A percentile compares a stretch with the other conserved stretches of the same genome.
These are phyloP conservation scores for Ceratorhiza oryzae-sativae DNA, from an alignment of 1,284 basidiomycete genomes.

Conservation along the genomic window DNA sequence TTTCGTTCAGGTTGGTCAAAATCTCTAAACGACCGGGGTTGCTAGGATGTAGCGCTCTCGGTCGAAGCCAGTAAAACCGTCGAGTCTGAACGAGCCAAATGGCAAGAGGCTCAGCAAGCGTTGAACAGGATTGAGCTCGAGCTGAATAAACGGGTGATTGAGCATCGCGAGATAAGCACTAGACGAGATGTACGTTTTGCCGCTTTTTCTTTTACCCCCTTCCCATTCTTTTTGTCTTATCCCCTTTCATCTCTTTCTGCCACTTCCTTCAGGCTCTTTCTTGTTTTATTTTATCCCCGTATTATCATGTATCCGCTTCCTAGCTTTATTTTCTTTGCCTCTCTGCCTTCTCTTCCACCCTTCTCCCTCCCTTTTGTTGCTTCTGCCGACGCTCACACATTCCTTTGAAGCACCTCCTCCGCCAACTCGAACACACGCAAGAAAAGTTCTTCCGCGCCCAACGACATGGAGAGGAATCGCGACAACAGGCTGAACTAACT, in stretches of 20 bases:
- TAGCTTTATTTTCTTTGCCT: no score
- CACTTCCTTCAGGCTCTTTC: no score
- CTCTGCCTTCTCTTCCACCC: not conserved
- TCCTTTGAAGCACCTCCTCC: slow-evolving; percentile 5
- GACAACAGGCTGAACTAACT: slow-evolving; percentile 20
- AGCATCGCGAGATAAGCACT: slow-evolving; percentile 33
- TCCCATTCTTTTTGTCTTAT: no score
- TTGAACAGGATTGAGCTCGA: slow-evolving; percentile 15
- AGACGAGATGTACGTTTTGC: slow-evolving; percentile 30
- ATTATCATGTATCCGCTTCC: no score
- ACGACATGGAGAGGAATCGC: slow-evolving; percentile 28
- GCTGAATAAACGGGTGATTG: slow-evolving; percentile 26
- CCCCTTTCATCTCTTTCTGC: no score
- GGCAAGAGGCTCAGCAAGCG: slow-evolving; percentile 23
- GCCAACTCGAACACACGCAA: slow-evolving; percentile 18
- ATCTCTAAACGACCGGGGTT: not conserved
- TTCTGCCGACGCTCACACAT: not conserved
- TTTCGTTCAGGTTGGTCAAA: not conserved
- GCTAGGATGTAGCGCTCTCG: slow-evolving; percentile 26
- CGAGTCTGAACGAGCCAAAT: slow-evolving; percentile 7
- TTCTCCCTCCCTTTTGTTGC: not conserved
- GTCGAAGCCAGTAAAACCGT: slow-evolving; percentile 25
- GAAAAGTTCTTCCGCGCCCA: slow-evolving; percentile 26
- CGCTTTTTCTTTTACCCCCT: no score
- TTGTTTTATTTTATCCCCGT: no score